Percentiles rank a stretch among this genome's conserved stretches.
Conservation (phyloP, 345 rosid genomes). For the Brassica juncea region DNA sequence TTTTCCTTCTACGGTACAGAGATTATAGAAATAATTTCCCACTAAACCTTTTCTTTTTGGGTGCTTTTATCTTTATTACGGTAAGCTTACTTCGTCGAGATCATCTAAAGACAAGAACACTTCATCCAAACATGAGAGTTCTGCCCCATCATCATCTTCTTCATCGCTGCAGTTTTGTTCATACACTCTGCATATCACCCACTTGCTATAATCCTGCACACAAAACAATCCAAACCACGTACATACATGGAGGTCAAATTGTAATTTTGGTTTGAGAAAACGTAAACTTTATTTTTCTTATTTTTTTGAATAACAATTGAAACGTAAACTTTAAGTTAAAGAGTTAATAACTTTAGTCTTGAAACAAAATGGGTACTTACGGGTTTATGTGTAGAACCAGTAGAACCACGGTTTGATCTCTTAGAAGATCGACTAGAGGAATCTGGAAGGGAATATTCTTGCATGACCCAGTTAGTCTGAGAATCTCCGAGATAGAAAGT, state of each 20-base stretch:
- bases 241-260: slow-evolving; percentile 11
- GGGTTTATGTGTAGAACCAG: slow-evolving; percentile 36
- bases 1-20: slow-evolving; percentile 22
- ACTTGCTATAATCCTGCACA: slow-evolving; percentile 74
- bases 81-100: slow-evolving; percentile 87
- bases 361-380: slow-evolving; percentile 39
- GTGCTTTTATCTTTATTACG: slow-evolving; percentile 44
- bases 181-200: slow-evolving; percentile 89
- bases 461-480: slow-evolving; percentile 81
- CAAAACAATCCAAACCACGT: slow-evolving; percentile 25
- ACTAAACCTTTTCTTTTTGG: slow-evolving; percentile 33
- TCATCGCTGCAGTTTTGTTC: slow-evolving; percentile 48
- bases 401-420: slow-evolving; percentile 45
- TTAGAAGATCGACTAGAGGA: slow-evolving; percentile 54
- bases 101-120: slow-evolving; percentile 91
- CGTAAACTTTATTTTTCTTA: neutral
- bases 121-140: slow-evolving; percentile 92
- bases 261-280: slow-evolving; percentile 7
- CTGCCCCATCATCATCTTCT: slow-evolving; percentile 58
- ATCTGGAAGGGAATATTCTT: slow-evolving; percentile 69
- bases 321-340: neutral
- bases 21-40: slow-evolving; percentile 39
- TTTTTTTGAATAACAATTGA: neutral
- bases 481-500: slow-evolving; percentile 64
- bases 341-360: neutral